Conservation (phyloP, 495 filamentous ascomycete species). For the Penicillium lividum region DNA sequence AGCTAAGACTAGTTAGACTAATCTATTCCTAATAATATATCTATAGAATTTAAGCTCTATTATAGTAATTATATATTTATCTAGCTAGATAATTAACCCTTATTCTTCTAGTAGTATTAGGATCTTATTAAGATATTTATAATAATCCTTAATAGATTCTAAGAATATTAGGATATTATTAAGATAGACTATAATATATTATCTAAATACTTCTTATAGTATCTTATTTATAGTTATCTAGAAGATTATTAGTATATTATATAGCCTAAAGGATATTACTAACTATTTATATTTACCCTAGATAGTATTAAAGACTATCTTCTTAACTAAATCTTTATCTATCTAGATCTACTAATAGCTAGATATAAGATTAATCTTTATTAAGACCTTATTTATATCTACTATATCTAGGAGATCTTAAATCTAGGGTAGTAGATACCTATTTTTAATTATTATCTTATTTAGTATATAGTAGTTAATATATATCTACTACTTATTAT, state of each 20-base stretch:
- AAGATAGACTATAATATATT: no score
- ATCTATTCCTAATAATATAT: neutral
- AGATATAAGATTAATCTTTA: neutral
- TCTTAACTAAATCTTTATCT: neutral
- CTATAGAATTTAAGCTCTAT: conserved; percentile 1
- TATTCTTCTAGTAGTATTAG: neutral
- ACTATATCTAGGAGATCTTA: no score
- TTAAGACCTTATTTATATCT: neutral
- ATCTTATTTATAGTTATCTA: neutral
- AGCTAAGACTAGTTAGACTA: neutral
- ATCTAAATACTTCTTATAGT: neutral
- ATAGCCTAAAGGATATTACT: neutral
- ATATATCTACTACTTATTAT: no score
- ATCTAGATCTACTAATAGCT: neutral
- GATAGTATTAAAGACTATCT: neutral
- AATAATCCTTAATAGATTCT: neutral
- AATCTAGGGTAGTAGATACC: no score
- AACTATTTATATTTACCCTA: neutral
- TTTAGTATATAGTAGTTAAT: neutral
- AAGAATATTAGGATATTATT: conserved; percentile 1
- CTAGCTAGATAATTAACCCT: neutral
- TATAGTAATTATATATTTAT: neutral
- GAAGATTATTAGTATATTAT: neutral
- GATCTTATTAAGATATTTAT: neutral
- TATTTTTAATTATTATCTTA: neutral